phyloP scores from a whole-genome alignment of 257 asterid genomes.

The Verbena officinalis region DNA sequence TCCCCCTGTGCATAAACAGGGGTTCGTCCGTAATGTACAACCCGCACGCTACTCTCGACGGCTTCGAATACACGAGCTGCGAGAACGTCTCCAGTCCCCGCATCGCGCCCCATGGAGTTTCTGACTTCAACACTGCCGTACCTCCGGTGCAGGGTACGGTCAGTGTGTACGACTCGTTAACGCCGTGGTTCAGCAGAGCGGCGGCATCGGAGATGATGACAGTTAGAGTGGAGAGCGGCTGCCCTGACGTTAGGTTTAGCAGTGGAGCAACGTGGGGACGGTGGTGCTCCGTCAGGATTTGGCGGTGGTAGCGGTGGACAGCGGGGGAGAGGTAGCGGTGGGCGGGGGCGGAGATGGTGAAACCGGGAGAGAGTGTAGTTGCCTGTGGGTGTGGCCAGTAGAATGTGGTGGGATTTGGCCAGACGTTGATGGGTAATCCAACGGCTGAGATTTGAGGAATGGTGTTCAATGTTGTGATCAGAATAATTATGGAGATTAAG shows the following conservation, averaged over 20 bases:
- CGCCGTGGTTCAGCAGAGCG: slow-evolving; percentile 65
- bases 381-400: slow-evolving; percentile 70
- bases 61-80: slow-evolving; percentile 65
- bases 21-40: slow-evolving; percentile 65
- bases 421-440: slow-evolving; percentile 64
- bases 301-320: slow-evolving; percentile 59
- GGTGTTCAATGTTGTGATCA: slow-evolving; percentile 8
- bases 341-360: slow-evolving; percentile 50
- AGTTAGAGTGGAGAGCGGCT: slow-evolving; percentile 45
- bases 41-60: slow-evolving; percentile 55
- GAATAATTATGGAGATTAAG: slow-evolving; percentile 20
- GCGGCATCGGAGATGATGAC: slow-evolving; percentile 45
- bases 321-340: slow-evolving; percentile 64
- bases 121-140: slow-evolving; percentile 49
- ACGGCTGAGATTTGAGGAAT: slow-evolving; percentile 52
- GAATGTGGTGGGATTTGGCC: slow-evolving; percentile 88
- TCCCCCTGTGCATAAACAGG: slow-evolving; percentile 69
- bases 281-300: slow-evolving; percentile 51
- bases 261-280: slow-evolving; percentile 51
- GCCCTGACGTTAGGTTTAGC: slow-evolving; percentile 50
- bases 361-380: slow-evolving; percentile 54
- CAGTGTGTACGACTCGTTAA: slow-evolving; percentile 80
- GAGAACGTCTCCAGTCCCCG: slow-evolving; percentile 88
- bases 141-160: slow-evolving; percentile 38
- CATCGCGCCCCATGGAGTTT: slow-evolving; percentile 89